These are phyloP conservation scores for Epichloe coenophiala DNA, from an alignment of 2,329 filamentous ascomycete species.

Conservation along the genomic window DNA sequence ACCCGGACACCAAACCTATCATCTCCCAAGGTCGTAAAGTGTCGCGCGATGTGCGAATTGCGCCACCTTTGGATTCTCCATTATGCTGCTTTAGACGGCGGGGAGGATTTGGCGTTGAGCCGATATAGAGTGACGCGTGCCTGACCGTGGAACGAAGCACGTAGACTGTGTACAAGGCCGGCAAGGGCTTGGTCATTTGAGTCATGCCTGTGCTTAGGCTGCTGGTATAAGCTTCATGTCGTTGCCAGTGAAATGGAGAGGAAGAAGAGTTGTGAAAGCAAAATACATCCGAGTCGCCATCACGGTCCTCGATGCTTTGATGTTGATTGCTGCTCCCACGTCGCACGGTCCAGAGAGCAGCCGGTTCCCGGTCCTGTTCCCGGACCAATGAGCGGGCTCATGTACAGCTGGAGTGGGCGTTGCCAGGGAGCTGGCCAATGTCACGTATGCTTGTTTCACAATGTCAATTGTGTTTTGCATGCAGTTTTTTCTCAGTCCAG, in stretches of 20 bases:
- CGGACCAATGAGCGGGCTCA: no score
- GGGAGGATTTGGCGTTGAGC: conserved; percentile 79
- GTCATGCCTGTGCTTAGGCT: conserved; percentile 21
- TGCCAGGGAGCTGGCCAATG: no score
- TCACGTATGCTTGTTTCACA: no score
- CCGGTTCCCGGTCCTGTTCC: no score
- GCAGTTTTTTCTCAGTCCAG: no score
- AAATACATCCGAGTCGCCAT: not conserved
- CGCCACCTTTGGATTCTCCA: conserved; percentile 69
- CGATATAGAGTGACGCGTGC: conserved; percentile 66
- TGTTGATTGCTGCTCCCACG: not conserved
- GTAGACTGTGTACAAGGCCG: conserved; percentile 88
- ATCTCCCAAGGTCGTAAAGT: conserved; percentile 81
- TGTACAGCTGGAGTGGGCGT: no score
- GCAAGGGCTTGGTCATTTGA: conserved; percentile 45
- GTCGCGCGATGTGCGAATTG: conserved; percentile 55
- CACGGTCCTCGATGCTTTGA: not conserved
- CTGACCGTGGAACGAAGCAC: conserved; percentile 71
- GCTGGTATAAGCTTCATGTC: not conserved
- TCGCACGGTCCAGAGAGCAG: no score
- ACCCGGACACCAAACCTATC: conserved; percentile 73
- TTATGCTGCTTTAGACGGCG: conserved; percentile 86
- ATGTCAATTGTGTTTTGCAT: no score
- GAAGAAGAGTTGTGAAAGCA: not conserved
- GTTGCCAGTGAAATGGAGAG: not conserved